Conservation (phyloP, 2,329 filamentous ascomycete genomes). For the Sporothrix phasma region DNA sequence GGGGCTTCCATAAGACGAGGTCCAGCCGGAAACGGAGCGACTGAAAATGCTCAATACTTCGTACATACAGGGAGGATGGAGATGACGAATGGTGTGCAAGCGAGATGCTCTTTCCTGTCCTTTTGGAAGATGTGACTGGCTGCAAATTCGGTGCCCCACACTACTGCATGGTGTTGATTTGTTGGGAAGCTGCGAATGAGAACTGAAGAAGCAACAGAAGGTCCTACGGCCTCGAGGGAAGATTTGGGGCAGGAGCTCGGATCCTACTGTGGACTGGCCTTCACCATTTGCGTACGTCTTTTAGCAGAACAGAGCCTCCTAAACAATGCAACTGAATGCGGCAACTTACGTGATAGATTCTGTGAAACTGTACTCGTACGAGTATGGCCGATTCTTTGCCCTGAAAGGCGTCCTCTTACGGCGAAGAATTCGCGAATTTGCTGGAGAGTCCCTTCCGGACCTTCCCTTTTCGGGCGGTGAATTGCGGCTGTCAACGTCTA, state of each 20-base stretch:
- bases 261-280: too few relatives aligned
- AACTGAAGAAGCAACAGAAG: too few relatives aligned
- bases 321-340: too few relatives aligned
- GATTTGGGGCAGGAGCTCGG: too few relatives aligned
- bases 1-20: neutral
- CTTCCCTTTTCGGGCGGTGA: constrained; percentile 12
- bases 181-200: neutral
- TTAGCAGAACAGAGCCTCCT: too few relatives aligned
- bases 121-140: neutral
- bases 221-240: too few relatives aligned
- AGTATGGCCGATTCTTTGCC: neutral
- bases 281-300: too few relatives aligned
- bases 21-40: neutral
- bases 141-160: neutral
- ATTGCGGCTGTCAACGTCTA: constrained; percentile 11
- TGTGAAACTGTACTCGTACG: too few relatives aligned
- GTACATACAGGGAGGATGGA: neutral
- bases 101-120: neutral
- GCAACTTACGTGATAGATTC: too few relatives aligned
- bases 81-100: neutral
- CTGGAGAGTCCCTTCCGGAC: neutral
- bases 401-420: neutral
- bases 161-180: neutral
- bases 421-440: neutral
- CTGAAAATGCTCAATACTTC: neutral